Percentiles rank a stretch among this genome's conserved stretches.
These are phyloP conservation scores for Mycocentrospora acerina DNA, from an alignment of 2,329 filamentous ascomycete species.

Conservation along the genomic window DNA sequence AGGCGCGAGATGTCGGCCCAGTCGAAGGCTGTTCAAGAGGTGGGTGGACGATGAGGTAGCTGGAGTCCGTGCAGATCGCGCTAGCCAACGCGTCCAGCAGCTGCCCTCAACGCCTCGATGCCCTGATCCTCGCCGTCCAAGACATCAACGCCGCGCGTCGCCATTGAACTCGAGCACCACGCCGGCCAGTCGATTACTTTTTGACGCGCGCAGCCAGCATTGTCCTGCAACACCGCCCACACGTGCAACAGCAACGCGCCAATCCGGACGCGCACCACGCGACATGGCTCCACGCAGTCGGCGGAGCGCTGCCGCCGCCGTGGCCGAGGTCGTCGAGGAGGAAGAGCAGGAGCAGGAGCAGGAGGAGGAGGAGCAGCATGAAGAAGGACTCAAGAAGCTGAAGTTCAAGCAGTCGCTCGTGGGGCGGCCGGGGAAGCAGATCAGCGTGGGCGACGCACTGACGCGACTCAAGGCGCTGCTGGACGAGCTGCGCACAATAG, in stretches of 20 bases:
- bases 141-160: constrained; percentile 9
- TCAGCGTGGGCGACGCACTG: constrained; percentile 79
- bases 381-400: constrained; percentile 48
- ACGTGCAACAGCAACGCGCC: constrained; percentile 4
- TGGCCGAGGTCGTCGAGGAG: constrained; percentile 28
- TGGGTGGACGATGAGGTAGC: no score
- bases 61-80: neutral
- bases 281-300: constrained; percentile 43
- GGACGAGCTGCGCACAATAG: constrained; percentile 79
- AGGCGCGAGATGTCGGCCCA: no score
- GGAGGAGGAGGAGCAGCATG: constrained; percentile 17
- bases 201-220: constrained; percentile 3
- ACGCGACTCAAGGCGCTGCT: constrained; percentile 77
- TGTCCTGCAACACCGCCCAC: neutral
- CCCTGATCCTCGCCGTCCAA: no score
- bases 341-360: constrained; percentile 23
- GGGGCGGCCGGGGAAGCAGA: constrained; percentile 89
- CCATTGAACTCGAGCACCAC: constrained; percentile 8
- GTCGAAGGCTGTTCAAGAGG: no score
- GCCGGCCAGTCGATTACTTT: constrained; percentile 4
- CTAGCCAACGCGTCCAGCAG: neutral
- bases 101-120: neutral
- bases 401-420: constrained; percentile 83
- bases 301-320: constrained; percentile 39
- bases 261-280: constrained; percentile 31